phyloP scores from a whole-genome alignment of 139 green algal genomes.

The Haematococcus sp. region DNA sequence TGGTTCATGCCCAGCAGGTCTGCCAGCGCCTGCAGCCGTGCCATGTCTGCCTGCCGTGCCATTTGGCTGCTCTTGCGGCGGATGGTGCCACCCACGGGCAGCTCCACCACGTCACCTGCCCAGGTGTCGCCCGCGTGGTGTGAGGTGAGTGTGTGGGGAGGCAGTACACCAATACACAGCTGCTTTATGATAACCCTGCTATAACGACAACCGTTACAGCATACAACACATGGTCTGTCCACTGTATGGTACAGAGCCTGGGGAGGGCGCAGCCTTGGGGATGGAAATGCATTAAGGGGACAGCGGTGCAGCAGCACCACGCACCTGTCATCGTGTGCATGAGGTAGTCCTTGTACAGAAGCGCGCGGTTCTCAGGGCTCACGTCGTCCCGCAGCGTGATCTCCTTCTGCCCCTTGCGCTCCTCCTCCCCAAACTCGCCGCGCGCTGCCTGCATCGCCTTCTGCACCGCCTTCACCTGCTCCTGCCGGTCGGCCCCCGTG shows the following conservation, averaged over 20 bases:
- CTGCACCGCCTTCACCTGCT: constrained; percentile 7
- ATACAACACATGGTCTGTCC: no score
- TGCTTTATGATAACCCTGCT: background rate
- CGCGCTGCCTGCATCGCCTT: constrained; percentile 33
- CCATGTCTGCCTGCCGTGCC: constrained; percentile 39
- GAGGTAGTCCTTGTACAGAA: constrained; percentile 96
- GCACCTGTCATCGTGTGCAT: constrained; percentile 70
- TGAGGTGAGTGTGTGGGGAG: no score
- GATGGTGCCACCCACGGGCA: constrained; percentile 87
- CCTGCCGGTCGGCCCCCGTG: background rate
- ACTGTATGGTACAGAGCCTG: no score
- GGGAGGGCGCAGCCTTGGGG: no score
- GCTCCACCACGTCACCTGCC: constrained; percentile 79
- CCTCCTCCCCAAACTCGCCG: constrained; percentile 52
- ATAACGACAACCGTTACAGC: background rate
- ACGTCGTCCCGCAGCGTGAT: constrained; percentile 85
- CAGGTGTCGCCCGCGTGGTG: no score
- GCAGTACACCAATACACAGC: background rate
- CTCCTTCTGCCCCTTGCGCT: constrained; percentile 86
- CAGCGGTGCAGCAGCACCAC: background rate
- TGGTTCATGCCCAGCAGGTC: constrained; percentile 55
- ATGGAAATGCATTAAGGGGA: no score
- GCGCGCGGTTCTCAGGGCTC: constrained; percentile 31
- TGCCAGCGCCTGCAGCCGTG: constrained; percentile 40
- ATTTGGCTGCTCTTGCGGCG: constrained; percentile 43